Conservation (phyloP, 1,284 basidiomycete genomes). For the Malassezia nana region DNA sequence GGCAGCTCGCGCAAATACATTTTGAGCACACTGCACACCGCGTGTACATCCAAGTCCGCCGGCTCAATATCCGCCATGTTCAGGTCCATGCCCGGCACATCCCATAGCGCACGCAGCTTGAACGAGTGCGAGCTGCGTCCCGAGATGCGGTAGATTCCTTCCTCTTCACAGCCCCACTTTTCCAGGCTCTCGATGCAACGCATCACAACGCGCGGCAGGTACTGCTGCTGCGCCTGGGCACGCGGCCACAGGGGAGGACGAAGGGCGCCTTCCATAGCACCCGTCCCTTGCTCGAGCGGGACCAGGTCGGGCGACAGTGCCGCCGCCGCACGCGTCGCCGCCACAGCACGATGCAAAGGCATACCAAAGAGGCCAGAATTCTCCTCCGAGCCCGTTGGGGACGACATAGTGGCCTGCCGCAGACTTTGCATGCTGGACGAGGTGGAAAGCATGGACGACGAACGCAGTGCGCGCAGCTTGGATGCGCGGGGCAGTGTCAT, state of each 20-base stretch:
- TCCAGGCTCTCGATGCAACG: slow-evolving; percentile 42
- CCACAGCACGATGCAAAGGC: slow-evolving; percentile 31
- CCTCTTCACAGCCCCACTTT: slow-evolving; percentile 36
- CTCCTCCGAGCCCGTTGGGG: background rate
- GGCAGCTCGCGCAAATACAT: slow-evolving; percentile 41
- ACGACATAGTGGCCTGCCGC: background rate
- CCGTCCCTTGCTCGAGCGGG: background rate
- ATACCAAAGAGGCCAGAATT: slow-evolving; percentile 26
- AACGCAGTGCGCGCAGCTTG: slow-evolving; percentile 10
- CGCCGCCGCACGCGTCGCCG: slow-evolving; percentile 16
- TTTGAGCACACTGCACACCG: slow-evolving; percentile 44
- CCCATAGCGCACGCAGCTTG: slow-evolving; percentile 29
- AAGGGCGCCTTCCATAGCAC: background rate
- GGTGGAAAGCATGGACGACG: slow-evolving; percentile 13
- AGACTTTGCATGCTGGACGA: slow-evolving; percentile 17
- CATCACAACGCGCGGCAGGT: slow-evolving; percentile 33
- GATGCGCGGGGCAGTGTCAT: background rate
- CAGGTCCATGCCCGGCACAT: slow-evolving; percentile 27
- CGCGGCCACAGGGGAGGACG: slow-evolving; percentile 17
- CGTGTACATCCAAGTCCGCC: slow-evolving; percentile 43
- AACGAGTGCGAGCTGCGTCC: slow-evolving; percentile 40
- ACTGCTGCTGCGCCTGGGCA: slow-evolving; percentile 24
- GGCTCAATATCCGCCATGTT: slow-evolving; percentile 31
- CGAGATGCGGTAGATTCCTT: slow-evolving; percentile 43
- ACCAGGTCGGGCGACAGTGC: slow-evolving; percentile 15